Evolutionary conservation across 805 yeast species (phyloP), one percentile per base, ranked within the genome.

Genomic region (Kuraishia borneana): DNA sequence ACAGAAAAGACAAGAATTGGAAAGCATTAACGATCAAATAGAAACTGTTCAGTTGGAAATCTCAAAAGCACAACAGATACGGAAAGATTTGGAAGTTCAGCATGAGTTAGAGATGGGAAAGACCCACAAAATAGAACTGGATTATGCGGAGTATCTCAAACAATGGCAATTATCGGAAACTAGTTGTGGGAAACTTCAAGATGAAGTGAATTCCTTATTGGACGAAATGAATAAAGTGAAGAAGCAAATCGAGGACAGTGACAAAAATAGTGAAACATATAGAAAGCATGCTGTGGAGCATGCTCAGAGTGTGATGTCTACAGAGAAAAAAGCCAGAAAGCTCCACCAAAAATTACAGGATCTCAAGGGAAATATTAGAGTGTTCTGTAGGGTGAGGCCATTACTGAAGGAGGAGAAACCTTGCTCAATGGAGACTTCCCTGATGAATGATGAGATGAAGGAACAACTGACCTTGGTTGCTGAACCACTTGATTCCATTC

Each of bases 351-450:
- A 63, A 40, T 59, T 89, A 5, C 96, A 87, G 53, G 95, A 84
- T 39, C 53, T 89, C 26, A 83, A 87, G 53, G 97, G 98, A 1
- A 92, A 85, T 46, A 87, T 92, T 22, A 60, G 97, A 31, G 96
- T 89, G 0, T 84, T 79, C 46, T 89, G 96, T 50, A 65, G 98
- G 26, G 65, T 89, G 4, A 65, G 94, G 36, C 96, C 96, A 0
- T 6, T 6, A 12, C 6, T 3, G 42, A 63, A 50, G 5, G 56
- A 51, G 6, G 54, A 61, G 14, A 54, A 53, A 34, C 66, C 31
- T 21, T 31, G 61, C 37, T 57, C 5, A 12, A 12, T 23, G 22
- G 13, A 18, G 12, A 14, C 20, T 14, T 14, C 33, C 5, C 21
- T 16, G 13, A 16, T 17, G 21, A 12, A 21, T 12, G 26, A 21